Base-by-base conservation (phyloP, 495 filamentous ascomycete species). In the Pyronema omphalodes region DNA sequence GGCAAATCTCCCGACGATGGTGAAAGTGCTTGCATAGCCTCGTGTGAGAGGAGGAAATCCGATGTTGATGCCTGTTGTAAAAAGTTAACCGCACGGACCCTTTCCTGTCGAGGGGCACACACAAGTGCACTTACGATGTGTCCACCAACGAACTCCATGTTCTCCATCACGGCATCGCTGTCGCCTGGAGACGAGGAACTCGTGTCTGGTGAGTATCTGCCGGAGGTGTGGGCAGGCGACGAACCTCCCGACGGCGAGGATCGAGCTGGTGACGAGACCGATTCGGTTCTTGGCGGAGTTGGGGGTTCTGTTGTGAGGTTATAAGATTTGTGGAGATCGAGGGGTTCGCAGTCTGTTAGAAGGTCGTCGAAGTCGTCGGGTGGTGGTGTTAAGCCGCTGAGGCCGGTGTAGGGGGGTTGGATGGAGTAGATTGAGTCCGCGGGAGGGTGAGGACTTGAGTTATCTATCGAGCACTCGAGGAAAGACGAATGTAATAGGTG, bases 271-370 rank as follows among this genome's bases (percentile, higher is more conserved):
- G 52, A 54, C n/a, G 39, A 45, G 23, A 45, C 40, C 11, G 41
- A 39, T 36, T 54, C 52, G 6, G 52, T 54, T 15, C 52, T 37
- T 33, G 52, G 52, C 23, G 52, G 52, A 1, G 52, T 54, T 19
- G 52, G 52, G 43, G 52, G 52, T 46, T 35, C 52, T 9, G 40
- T n/a, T 6, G 15, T 14, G 35, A 40, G 15, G 52, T 41, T 43
- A 17, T 15, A 52, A 6, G 50, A 12, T 18, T 40, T 18, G 37
- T 18, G 35, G 11, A 11, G 35, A 35, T 15, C 11, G 15, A 14
- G 36, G 36, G 12, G 37, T 7, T 19, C 15, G 9, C 40, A 45
- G 39, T 54, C 43, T 33, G 19, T 54, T 9, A 54, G 41, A 34
- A 40, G 7, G 18, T 19, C 8, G 39, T 40, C 52, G 52, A 54